phyloP scores from a whole-genome alignment of 2,329 filamentous ascomycete species.

The Pseudonectria buxi region DNA sequence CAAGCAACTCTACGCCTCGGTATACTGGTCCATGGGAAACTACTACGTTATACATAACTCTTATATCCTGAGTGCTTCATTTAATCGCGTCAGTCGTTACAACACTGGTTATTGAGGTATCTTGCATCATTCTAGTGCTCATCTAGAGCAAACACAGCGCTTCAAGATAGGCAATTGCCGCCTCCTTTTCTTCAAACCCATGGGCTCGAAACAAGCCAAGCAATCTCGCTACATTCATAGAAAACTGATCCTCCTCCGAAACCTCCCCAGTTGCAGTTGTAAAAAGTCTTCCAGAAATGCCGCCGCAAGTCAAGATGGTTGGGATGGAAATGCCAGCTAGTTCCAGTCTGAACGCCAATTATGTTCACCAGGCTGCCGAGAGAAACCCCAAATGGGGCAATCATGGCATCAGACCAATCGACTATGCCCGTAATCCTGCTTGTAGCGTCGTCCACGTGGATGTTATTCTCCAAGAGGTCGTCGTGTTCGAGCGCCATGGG shows the following conservation, averaged over 20 bases:
- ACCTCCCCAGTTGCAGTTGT: constrained; percentile 1
- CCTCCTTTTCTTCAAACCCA: constrained; percentile 5
- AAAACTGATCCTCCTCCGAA: constrained; percentile 1
- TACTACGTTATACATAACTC: too few relatives aligned
- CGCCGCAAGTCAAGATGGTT: constrained; percentile 4
- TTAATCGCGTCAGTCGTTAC: too few relatives aligned
- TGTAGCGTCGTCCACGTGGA: constrained; percentile 19
- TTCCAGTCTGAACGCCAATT: constrained; percentile 8
- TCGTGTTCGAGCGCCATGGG: constrained; percentile 20
- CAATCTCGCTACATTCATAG: constrained; percentile 8
- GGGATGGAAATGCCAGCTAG: constrained; percentile 9
- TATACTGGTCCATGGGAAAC: too few relatives aligned
- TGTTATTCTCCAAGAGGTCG: constrained; percentile 25
- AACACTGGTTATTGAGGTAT: too few relatives aligned
- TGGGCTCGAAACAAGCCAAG: constrained; percentile 6
- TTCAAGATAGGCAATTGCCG: constrained; percentile 2
- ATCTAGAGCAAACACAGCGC: constrained; percentile 4
- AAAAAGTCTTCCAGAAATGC: constrained; percentile 7
- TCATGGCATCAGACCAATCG: constrained; percentile 21
- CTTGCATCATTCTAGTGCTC: too few relatives aligned
- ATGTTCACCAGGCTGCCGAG: constrained; percentile 18
- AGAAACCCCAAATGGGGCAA: constrained; percentile 22
- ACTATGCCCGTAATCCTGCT: constrained; percentile 22
- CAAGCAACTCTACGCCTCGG: too few relatives aligned
- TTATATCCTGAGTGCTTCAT: too few relatives aligned